Evolutionary conservation across 2,329 filamentous ascomycete genomes (phyloP), one percentile per base, ranked within the genome.

Genomic region (Akanthomyces muscarius): DNA sequence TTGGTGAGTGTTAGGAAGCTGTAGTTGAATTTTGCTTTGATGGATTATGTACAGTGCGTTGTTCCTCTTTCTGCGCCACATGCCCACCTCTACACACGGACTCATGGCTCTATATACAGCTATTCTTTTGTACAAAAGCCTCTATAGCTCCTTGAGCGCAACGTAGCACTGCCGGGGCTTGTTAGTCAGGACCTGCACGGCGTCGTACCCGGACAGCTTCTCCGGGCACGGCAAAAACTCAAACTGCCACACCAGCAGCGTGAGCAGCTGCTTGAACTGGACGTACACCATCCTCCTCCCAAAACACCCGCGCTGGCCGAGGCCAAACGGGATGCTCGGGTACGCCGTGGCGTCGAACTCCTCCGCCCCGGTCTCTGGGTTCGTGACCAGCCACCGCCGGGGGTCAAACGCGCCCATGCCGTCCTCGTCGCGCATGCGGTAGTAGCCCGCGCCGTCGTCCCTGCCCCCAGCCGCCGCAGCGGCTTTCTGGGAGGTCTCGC

Each of bases 371-470:
- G 50, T 54, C 25, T 45, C 47, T 8, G 23, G 7, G n/a, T 42
- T n/a, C 28, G 14, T 5, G 11, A 51, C 53, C 25, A 66, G 61
- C 65, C 65, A 66, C 41, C 66, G 33, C 6, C 57, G 64, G 3
- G 66, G 66, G 7, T 55, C 41, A 18, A 66, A 65, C 5, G 38
- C 44, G 41, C 58, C 41, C 53, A 66, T 64, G 45, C n/a, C 28
- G 2, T 44, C 42, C 28, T 61, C 44, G 33, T 50, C 52, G 52
- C 56, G 55, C 28, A 61, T 54, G 23, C 51, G 36, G 30, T 61
- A 63, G 36, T 30, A 48, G 38, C 65, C 61, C 36, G 48, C 50
- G 10, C 53, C 47, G 18, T 51, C 50, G 50, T 51, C 63, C 33
- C 28, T 48, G 5, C 47, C 47, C 11, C 55, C 50, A 18, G 33